phyloP scores from a whole-genome alignment of 345 rosid species.

The Euphorbia lathyris region DNA sequence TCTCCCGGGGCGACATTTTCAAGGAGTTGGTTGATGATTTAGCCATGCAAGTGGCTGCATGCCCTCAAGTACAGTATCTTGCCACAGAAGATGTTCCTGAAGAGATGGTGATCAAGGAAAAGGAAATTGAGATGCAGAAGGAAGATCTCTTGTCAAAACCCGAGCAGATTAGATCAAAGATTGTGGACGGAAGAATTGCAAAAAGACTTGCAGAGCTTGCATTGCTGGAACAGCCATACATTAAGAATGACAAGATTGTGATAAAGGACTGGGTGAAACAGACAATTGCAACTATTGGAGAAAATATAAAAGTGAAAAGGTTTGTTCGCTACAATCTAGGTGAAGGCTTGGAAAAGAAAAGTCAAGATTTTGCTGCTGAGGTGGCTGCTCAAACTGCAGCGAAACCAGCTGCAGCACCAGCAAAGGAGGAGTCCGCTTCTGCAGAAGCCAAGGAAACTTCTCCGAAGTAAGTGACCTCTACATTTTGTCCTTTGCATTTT shows the following conservation, averaged over 20 bases:
- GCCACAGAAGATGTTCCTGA: constrained; percentile 78
- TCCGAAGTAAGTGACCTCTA: constrained; percentile 47
- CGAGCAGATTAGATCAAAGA: constrained; percentile 80
- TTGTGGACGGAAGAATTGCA: constrained; percentile 85
- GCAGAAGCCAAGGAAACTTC: constrained; percentile 52
- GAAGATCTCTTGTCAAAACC: constrained; percentile 92
- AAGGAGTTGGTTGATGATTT: constrained; percentile 90
- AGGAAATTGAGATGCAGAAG: constrained; percentile 90
- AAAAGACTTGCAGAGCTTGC: constrained; percentile 89
- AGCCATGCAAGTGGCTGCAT: constrained; percentile 97
- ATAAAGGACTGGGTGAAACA: constrained; percentile 89
- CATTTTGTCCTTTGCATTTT: neutral
- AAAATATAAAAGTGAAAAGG: constrained; percentile 85
- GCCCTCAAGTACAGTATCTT: constrained; percentile 86
- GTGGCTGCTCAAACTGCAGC: constrained; percentile 92
- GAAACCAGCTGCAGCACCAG: constrained; percentile 44
- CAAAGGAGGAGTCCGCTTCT: constrained; percentile 48
- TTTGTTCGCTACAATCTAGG: constrained; percentile 86
- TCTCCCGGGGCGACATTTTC: constrained; percentile 90
- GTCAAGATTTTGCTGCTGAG: constrained; percentile 94
- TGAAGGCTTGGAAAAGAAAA: constrained; percentile 89
- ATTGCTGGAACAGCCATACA: constrained; percentile 89
- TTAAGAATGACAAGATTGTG: constrained; percentile 82
- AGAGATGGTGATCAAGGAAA: constrained; percentile 77
- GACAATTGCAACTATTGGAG: constrained; percentile 90